These are phyloP conservation scores for Arthrobotrys megalospora DNA, from an alignment of 2,329 filamentous ascomycete species.

Conservation along the genomic window DNA sequence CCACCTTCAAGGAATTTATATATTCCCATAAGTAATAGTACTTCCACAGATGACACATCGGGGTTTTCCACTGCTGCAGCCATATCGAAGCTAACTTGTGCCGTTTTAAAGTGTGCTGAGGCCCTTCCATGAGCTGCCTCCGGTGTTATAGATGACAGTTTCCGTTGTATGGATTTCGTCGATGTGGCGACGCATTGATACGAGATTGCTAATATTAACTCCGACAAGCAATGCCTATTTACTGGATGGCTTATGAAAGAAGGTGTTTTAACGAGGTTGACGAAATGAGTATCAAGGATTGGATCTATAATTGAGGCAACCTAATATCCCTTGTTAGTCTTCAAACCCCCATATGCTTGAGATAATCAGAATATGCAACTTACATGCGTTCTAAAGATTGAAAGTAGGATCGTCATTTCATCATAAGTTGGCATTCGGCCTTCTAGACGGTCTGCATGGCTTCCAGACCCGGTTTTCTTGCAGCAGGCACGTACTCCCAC, in stretches of 20 bases:
- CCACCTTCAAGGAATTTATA: conserved; percentile 52
- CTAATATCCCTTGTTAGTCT: conserved; percentile 5
- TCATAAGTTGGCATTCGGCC: conserved; percentile 49
- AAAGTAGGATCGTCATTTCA: conserved; percentile 39
- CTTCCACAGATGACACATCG: conserved; percentile 44
- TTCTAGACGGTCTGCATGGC: conserved; percentile 33
- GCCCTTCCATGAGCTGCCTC: conserved; percentile 30
- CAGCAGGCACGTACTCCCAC: conserved; percentile 34
- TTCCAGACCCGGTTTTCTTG: conserved; percentile 37
- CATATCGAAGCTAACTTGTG: conserved; percentile 54
- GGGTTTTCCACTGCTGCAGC: conserved; percentile 44
- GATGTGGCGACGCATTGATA: conserved; percentile 48
- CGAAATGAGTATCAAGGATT: conserved; percentile 46
- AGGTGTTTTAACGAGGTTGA: conserved; percentile 49
- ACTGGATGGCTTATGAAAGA: conserved; percentile 51
- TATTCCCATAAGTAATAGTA: conserved; percentile 41
- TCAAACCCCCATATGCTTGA: background rate
- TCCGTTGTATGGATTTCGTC: conserved; percentile 42
- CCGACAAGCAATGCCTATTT: conserved; percentile 41
- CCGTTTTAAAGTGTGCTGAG: conserved; percentile 45
- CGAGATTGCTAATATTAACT: conserved; percentile 47
- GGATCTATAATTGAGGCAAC: conserved; percentile 49
- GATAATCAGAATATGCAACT: background rate
- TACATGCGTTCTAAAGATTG: conserved; percentile 48
- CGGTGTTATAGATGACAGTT: conserved; percentile 39